phyloP scores from a whole-genome alignment of 345 rosid species.

The Linum trigynum region DNA sequence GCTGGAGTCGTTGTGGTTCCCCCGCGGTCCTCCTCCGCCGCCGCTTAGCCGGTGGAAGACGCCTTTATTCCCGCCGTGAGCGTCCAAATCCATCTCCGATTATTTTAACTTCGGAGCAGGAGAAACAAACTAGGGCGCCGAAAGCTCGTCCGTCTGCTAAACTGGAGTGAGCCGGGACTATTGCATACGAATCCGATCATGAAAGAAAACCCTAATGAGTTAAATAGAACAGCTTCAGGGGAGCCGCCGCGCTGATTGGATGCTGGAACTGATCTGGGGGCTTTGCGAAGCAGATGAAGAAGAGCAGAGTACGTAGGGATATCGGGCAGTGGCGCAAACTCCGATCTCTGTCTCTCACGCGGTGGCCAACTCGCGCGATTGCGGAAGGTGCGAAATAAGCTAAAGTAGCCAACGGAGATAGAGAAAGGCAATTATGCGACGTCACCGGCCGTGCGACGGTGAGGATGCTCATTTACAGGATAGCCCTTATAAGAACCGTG shows the following conservation, averaged over 20 bases:
- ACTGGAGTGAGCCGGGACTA: not conserved
- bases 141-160: not conserved
- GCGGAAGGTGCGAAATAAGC: not conserved
- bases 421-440: not conserved
- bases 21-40: conserved; percentile 12
- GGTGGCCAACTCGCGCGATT: not conserved
- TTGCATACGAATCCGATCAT: conserved; percentile 9
- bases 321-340: too few relatives aligned
- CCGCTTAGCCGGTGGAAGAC: conserved; percentile 64
- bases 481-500: not conserved
- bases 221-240: too few relatives aligned
- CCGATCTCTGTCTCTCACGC: too few relatives aligned
- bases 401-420: not conserved
- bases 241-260: too few relatives aligned
- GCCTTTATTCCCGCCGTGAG: conserved; percentile 53
- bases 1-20: conserved; percentile 5
- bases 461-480: not conserved
- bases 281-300: too few relatives aligned
- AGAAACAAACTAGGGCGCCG: not conserved
- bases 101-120: not conserved
- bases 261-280: too few relatives aligned
- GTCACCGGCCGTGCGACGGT: not conserved
- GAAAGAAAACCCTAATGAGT: conserved; percentile 8
- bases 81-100: conserved; percentile 62
- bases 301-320: too few relatives aligned